Base-by-base conservation (phyloP, 139 green algal species). In the Chlorella sp. region DNA sequence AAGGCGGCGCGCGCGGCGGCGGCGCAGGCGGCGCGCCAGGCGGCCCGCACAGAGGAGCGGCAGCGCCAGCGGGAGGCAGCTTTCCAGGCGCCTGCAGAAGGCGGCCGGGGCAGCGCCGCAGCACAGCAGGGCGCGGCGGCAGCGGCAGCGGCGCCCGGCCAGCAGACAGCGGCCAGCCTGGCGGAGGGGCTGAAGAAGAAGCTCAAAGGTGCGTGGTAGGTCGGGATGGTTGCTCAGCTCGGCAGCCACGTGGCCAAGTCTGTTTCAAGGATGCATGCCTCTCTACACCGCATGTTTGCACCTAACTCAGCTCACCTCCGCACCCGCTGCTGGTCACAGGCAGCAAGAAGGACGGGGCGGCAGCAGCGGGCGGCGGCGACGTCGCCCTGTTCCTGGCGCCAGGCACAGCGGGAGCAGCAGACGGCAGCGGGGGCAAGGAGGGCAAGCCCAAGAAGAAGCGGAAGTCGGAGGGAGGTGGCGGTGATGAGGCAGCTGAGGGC, bases 81-180 rank as follows among this genome's bases (percentile, higher is more conserved):
- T 0, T 99, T 98, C 82, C 85, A 96, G 68, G 91, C 96, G 51
- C 96, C 96, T 6, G 92, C 94, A 85, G 94, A 92, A 81, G 74
- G 28, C 51, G 26, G 47, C 44, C 44, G 28, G 39, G 16, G 65
- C 23, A 21, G 67, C 57, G 78, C 62, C 51, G 38, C 75, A 41
- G 44, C 51, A 36, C 76, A 73, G 76, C 74, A 80, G 74, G n/a
- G n/a, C n/a, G n/a, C n/a, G n/a, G 38, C 1, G 71, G 83, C 78
- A 28, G 72, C 6, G n/a, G 44, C 64, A 60, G 76, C 60, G 34
- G 82, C 55, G 57, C 82, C 21, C 65, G 79, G 4, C 20, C 73
- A 34, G 68, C 28, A 57, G 78, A 81, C 15, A 74, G 78, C 51
- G 63, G 83, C 18, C 62, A 82, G 30, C 38, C 55, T 93, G 41